Conservation (phyloP, 257 asterid genomes). For the Orobanche coerulescens region DNA sequence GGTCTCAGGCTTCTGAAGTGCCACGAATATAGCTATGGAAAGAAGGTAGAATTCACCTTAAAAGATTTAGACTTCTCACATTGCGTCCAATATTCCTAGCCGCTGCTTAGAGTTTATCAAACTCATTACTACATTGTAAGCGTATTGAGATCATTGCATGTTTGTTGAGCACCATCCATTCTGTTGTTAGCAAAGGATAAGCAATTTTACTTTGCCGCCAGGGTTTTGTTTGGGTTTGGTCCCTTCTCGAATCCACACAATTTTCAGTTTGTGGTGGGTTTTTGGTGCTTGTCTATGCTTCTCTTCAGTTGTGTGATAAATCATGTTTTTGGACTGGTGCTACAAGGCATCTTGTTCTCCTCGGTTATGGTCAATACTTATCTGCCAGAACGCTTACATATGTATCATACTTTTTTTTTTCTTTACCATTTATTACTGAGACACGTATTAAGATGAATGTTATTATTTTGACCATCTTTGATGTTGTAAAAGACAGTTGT, state of each 20-base stretch:
- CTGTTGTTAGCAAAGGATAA: no score
- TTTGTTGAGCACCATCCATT: no score
- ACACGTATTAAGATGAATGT: neutral
- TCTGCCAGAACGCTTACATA: neutral
- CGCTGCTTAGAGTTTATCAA: no score
- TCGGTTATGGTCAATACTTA: slow-evolving; percentile 1
- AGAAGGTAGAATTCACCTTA: no score
- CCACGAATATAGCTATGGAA: neutral
- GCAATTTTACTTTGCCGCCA: no score
- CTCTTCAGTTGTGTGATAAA: neutral
- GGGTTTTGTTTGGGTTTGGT: no score
- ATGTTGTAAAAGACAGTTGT: slow-evolving; percentile 6
- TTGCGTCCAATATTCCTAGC: no score
- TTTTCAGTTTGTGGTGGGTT: no score
- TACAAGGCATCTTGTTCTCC: neutral
- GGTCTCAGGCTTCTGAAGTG: slow-evolving; percentile 6
- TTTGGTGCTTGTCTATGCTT: neutral
- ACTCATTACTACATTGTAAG: no score
- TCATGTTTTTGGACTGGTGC: neutral
- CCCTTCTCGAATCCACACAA: no score
- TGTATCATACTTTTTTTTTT: slow-evolving; percentile 6
- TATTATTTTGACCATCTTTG: slow-evolving; percentile 1
- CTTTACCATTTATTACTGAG: neutral
- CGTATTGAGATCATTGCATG: no score
- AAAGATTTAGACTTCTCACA: no score